Percentiles rank a stretch among this genome's conserved stretches.
phyloP scores from a whole-genome alignment of 192 early-diverging fungal species.

The Podila verticillata region DNA sequence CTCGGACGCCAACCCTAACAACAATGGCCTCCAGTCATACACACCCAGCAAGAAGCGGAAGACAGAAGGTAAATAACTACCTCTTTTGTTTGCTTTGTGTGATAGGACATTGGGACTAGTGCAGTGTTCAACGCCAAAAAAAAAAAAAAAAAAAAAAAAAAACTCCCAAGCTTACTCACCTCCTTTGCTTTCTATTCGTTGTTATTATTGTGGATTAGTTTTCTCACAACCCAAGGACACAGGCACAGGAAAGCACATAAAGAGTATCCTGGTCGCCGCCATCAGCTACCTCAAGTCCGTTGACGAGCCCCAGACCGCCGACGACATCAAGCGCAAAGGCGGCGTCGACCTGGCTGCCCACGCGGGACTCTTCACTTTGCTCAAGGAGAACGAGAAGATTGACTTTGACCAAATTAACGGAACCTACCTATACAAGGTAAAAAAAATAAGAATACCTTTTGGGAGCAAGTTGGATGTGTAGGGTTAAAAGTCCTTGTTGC shows the following conservation, averaged over 20 bases:
- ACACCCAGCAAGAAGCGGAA: slow-evolving; percentile 40
- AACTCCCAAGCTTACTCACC: neutral
- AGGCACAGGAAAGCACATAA: slow-evolving; percentile 60
- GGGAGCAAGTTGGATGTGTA: neutral
- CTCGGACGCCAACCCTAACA: slow-evolving; percentile 49
- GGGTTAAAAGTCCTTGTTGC: too few species aligned
- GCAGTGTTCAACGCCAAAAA: neutral
- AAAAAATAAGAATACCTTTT: neutral
- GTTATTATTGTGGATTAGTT: slow-evolving; percentile 26
- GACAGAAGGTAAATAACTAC: slow-evolving; percentile 23
- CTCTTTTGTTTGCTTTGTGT: neutral
- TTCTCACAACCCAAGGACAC: slow-evolving; percentile 68
- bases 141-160: too few species aligned
- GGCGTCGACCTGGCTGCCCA: slow-evolving; percentile 66
- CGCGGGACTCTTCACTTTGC: slow-evolving; percentile 61
- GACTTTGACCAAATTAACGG: slow-evolving; percentile 60
- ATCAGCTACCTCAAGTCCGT: slow-evolving; percentile 65
- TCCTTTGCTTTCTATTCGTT: neutral
- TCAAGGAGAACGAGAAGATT: slow-evolving; percentile 73
- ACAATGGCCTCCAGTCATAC: slow-evolving; percentile 40
- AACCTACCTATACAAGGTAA: slow-evolving; percentile 78
- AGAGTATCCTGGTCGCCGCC: slow-evolving; percentile 63
- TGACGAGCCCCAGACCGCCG: slow-evolving; percentile 67
- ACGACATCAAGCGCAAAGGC: slow-evolving; percentile 64
- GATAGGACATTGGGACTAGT: neutral